A percentile compares a stretch with the other conserved stretches of the same genome.
These are phyloP conservation scores for Uromyces viciae-fabae DNA, from an alignment of 1,284 basidiomycete genomes.

Conservation along the genomic window DNA sequence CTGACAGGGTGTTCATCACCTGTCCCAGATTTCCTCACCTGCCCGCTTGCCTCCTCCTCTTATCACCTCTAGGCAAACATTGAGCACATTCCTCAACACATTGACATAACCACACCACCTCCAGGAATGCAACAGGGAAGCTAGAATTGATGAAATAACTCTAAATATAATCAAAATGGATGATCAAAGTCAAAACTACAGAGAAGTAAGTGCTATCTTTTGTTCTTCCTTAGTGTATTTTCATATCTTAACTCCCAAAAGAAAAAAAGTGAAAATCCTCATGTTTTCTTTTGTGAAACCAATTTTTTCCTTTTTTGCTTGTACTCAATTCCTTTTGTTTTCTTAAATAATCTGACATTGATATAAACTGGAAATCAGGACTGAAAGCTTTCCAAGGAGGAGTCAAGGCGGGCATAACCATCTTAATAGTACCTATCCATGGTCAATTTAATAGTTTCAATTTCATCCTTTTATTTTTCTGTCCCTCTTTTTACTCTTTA, in stretches of 20 bases:
- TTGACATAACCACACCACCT: too few relatives aligned
- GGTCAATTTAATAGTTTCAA: background rate
- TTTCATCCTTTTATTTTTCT: background rate
- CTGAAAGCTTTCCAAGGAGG: slow-evolving; percentile 23
- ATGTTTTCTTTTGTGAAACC: too few relatives aligned
- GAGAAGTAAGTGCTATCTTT: slow-evolving; percentile 22
- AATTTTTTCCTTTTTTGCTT: background rate
- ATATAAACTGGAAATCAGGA: too few relatives aligned
- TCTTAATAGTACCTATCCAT: background rate
- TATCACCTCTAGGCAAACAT: too few relatives aligned
- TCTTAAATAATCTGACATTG: too few relatives aligned
- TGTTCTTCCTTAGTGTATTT: too few relatives aligned
- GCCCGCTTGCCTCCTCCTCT: too few relatives aligned
- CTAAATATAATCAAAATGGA: slow-evolving; percentile 35
- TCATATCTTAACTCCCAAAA: too few relatives aligned
- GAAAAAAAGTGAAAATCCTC: too few relatives aligned
- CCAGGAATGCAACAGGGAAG: background rate
- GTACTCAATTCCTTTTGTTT: background rate
- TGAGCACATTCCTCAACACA: too few relatives aligned
- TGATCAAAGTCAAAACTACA: background rate
- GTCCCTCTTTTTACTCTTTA: background rate
- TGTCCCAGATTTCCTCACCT: too few relatives aligned
- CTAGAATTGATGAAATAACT: background rate
- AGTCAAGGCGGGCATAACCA: slow-evolving; percentile 19
- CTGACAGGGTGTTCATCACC: too few relatives aligned